Percentiles rank a stretch among this genome's conserved stretches.
These are phyloP conservation scores for Wilcoxina mikolae DNA, from an alignment of 495 filamentous ascomycete species.

Conservation along the genomic window DNA sequence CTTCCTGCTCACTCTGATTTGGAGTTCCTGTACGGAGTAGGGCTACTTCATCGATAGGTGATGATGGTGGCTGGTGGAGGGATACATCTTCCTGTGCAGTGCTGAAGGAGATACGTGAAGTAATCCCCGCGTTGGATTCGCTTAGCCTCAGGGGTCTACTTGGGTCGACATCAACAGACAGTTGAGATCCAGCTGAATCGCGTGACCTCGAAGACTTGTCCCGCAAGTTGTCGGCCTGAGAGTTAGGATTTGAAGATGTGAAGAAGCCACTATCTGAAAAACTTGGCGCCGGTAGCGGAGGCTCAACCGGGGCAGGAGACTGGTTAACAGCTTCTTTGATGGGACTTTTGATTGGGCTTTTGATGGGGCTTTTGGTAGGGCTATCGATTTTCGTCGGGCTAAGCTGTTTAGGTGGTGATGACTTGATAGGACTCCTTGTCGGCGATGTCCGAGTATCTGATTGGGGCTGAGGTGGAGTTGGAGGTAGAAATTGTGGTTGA, in stretches of 20 bases:
- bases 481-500: background rate
- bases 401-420: background rate
- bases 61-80: background rate
- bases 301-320: background rate
- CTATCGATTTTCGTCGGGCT: background rate
- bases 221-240: constrained; percentile 3
- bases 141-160: background rate
- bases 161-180: background rate
- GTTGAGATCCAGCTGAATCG: background rate
- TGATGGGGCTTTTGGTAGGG: background rate
- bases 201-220: background rate
- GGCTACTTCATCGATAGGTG: background rate
- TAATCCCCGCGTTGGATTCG: constrained; percentile 32
- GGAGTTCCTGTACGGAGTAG: background rate
- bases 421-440: constrained; percentile 3
- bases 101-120: constrained; percentile 48
- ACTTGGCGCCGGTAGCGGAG: background rate
- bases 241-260: constrained; percentile 7
- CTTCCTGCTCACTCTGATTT: background rate
- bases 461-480: background rate
- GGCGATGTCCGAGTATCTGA: background rate
- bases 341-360: background rate
- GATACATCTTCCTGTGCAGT: constrained; percentile 47
- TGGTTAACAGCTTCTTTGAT: background rate
- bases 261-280: constrained; percentile 9